These are phyloP conservation scores for Heterobasidion parviporum DNA, from an alignment of 1,284 basidiomycete species.

Conservation along the genomic window DNA sequence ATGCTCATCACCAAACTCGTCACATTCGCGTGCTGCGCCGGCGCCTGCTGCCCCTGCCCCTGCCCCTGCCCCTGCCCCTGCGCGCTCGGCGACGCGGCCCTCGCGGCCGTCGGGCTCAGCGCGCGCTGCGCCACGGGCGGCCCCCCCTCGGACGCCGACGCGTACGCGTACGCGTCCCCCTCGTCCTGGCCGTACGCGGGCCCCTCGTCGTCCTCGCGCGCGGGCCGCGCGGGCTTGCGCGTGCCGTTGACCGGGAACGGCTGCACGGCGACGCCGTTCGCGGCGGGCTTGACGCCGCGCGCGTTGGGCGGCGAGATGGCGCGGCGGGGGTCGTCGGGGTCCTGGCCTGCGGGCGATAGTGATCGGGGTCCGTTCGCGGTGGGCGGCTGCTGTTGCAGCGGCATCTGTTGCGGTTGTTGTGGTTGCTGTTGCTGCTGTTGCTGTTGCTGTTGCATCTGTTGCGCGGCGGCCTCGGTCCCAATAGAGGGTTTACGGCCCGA, in stretches of 20 bases:
- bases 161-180: constrained; percentile 32
- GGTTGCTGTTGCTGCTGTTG: constrained; percentile 22
- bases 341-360: constrained; percentile 16
- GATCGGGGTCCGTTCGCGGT: not conserved
- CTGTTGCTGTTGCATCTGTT: not conserved
- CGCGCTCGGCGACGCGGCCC: constrained; percentile 46
- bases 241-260: constrained; percentile 30
- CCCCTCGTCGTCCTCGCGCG: constrained; percentile 59
- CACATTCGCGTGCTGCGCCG: constrained; percentile 38
- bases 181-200: constrained; percentile 43
- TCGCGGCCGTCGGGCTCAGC: constrained; percentile 46
- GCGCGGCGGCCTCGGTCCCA: constrained; percentile 12
- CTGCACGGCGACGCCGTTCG: constrained; percentile 36
- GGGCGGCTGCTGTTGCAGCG: constrained; percentile 19
- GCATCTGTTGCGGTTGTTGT: constrained; percentile 51
- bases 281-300: constrained; percentile 27
- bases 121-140: constrained; percentile 53
- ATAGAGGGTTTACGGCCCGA: constrained; percentile 31
- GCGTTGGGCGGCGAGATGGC: constrained; percentile 52
- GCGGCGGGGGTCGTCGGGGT: constrained; percentile 50
- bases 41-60: no score
- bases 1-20: constrained; percentile 43
- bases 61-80: constrained; percentile 8
- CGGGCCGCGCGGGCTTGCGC: constrained; percentile 52
- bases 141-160: constrained; percentile 36